phyloP scores from a whole-genome alignment of 768 basidiomycete species.

The Lentinula boryana region DNA sequence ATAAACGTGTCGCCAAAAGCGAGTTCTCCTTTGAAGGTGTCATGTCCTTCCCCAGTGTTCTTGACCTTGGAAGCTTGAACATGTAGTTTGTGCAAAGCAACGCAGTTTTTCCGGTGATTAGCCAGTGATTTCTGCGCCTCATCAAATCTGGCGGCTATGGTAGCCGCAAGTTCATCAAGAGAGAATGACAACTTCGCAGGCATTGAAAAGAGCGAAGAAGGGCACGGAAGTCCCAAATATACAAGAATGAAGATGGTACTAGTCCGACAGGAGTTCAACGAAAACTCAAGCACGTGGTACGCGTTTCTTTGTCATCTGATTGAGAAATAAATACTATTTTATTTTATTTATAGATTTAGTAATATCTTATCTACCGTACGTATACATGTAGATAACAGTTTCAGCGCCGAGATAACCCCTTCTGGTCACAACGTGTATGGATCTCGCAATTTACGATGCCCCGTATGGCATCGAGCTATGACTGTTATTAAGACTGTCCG shows the following conservation, averaged over 20 bases:
- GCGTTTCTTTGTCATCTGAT: constrained; percentile 1
- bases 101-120: constrained; percentile 91
- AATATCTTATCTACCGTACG: not conserved
- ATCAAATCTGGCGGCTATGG: constrained; percentile 50
- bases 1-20: constrained; percentile 73
- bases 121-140: constrained; percentile 76
- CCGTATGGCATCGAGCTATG: not conserved
- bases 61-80: constrained; percentile 51
- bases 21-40: constrained; percentile 68
- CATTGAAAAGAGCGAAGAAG: not conserved
- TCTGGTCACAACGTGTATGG: not conserved
- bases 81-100: constrained; percentile 83
- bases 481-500: not conserved
- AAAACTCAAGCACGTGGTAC: not conserved
- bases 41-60: constrained; percentile 41
- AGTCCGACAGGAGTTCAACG: not conserved
- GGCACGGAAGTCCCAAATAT: not conserved
- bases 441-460: not conserved
- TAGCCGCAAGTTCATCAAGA: constrained; percentile 22
- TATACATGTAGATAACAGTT: not conserved
- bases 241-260: not conserved
- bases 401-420: not conserved
- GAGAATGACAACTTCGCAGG: not conserved
- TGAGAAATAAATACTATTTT: not conserved
- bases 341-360: not conserved